Base-by-base conservation (phyloP, 345 rosid genomes). In the Hibiscus mutabilis region DNA sequence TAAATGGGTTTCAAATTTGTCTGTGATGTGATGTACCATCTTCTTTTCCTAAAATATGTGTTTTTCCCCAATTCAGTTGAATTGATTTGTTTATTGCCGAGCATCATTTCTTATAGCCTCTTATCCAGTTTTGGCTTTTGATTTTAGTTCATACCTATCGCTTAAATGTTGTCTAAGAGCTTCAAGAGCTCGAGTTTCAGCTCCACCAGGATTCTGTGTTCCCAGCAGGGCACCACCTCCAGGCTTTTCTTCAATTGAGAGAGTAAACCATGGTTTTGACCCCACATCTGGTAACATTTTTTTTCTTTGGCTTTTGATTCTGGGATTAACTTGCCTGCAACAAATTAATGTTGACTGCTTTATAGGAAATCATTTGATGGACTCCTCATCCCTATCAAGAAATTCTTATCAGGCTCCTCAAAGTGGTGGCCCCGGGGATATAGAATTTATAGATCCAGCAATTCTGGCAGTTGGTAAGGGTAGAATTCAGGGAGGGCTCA, bases 401-500 rank as follows among this genome's bases (percentile, higher is more conserved):
- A 88, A 82, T 76, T 58, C 84, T 57, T 86, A 81, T 69, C 83
- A 80, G 60, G 52, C 77, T 64, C 84, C 81, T 25, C 60, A 80
- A 55, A 33, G 77, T 72, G 88, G 85, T 61, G 58, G 75, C 59
- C 62, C 80, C 14, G 86, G 77, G 14, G 95, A 93, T 73, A 79
- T 93, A 71, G 98, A 89, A 77, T 89, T 93, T 74, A 84, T 89
- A 75, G 97, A 91, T 85, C 96, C 97, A 75, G 97, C 97, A 65
- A 91, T 93, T 76, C 80, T 93, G 80, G 97, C 96, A 8, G 98
- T 91, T 77, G 98, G 96, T 67, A 86, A 85, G 79, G 97, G 92
- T 76, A 88, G 87, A 73, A 77, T 78, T 73, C 88, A 82, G 33
- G 81, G 86, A 51, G 91, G 83, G 69, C 81, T 81, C 72, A 81